Base-by-base conservation (phyloP, 768 basidiomycete genomes). In the Calocybe cyanea region DNA sequence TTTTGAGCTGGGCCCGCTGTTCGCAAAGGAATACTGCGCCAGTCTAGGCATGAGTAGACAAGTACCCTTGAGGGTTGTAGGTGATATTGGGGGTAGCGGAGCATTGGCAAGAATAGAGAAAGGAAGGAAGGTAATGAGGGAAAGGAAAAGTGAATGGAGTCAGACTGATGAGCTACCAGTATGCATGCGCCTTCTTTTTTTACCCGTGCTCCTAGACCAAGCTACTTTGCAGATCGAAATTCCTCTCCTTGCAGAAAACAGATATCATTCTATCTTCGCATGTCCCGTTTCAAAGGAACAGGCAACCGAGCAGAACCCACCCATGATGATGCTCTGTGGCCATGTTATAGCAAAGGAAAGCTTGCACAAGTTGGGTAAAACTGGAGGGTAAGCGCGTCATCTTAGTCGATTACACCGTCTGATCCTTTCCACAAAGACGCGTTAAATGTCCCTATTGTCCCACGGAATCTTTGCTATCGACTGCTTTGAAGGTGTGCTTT, bases 221-320 rank as follows among this genome's bases (percentile, higher is more conserved):
- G 33, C 10, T 18, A 44, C 42, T 40, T 23, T 35, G 10, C 20
- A 98, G 95, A 93, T 99, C 56, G 95, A 97, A 68, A 90, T 98
- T 52, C 90, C 90, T 1, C 62, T 98, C 9, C 80, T 87, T 1
- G 73, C 89, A 1, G 83, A 88, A 53, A 87, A 94, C 57, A 77
- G 92, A 21, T 98, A 94, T 65, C 96, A 99, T 63, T 96, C 94
- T 1, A 87, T 98, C 46, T 98, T 99, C 63, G 85, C 92, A 38
- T 99, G 96, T 64, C 91, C 96, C 0, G 96, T 99, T 17, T 95
- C 92, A 7, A 98, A 97, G 66, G 95, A 98, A 58, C 95, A 96
- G 66, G 84, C 92, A 18, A 94, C 90, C 3, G 87, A 91, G 42
- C 65, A 76, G 47, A 99, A 99, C 62, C 96, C 93, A 7, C 95